phyloP scores from a whole-genome alignment of 345 rosid genomes.

The Hibiscus syriacus region DNA sequence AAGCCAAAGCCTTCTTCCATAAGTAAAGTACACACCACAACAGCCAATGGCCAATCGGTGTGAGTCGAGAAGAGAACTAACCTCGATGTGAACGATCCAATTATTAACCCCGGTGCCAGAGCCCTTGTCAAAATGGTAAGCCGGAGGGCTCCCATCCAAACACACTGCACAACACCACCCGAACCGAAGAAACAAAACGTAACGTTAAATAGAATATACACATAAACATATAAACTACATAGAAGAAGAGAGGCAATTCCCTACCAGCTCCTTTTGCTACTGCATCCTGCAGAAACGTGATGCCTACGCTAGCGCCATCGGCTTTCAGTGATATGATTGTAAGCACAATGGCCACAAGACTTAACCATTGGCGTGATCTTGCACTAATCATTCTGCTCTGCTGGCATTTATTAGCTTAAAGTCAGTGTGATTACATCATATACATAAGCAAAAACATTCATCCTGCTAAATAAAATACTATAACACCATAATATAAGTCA shows the following conservation, averaged over 20 bases:
- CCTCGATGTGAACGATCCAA: constrained; percentile 82
- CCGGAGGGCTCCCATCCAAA: constrained; percentile 90
- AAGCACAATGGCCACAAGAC: constrained; percentile 22
- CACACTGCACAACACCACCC: constrained; percentile 48
- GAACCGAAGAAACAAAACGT: background rate
- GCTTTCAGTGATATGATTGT: constrained; percentile 29
- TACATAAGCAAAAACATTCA: too few species aligned
- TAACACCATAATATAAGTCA: too few species aligned
- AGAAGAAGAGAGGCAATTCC: background rate
- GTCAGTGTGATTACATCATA: background rate
- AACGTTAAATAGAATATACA: background rate
- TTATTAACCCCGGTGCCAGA: constrained; percentile 66
- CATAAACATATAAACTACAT: background rate
- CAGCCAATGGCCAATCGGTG: background rate
- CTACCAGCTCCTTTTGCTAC: constrained; percentile 68
- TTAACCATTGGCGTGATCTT: constrained; percentile 27
- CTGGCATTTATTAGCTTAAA: too few species aligned
- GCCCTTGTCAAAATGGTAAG: constrained; percentile 69
- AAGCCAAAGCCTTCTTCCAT: background rate
- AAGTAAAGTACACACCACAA: background rate
- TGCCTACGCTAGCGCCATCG: constrained; percentile 31
- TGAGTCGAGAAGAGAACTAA: constrained; percentile 17
- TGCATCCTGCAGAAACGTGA: constrained; percentile 40
- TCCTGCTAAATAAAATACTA: too few species aligned
- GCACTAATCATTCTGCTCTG: constrained; percentile 30